phyloP scores from a whole-genome alignment of 164 flowering plant genomes.

The Vitis rotundifolia region DNA sequence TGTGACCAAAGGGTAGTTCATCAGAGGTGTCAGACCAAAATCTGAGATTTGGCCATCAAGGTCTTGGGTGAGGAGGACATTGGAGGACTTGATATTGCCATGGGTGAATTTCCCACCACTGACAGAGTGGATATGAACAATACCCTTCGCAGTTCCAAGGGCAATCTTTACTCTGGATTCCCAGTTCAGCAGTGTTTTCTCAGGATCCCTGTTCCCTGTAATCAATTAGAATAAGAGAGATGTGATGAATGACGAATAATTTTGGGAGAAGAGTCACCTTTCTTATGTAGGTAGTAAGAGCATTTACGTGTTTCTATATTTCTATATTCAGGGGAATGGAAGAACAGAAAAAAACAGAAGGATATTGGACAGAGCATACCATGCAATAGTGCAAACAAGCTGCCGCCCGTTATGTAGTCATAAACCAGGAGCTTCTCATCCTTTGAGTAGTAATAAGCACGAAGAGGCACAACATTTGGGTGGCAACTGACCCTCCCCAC shows the following conservation, averaged over 20 bases:
- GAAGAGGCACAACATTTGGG: slow-evolving; percentile 44
- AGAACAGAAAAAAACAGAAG: not conserved
- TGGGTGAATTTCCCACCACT: slow-evolving; percentile 39
- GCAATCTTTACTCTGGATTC: slow-evolving; percentile 41
- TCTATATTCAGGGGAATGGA: not conserved
- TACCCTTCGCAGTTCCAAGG: slow-evolving; percentile 49
- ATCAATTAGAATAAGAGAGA: not conserved
- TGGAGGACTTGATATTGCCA: slow-evolving; percentile 60
- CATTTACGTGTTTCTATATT: too few species aligned
- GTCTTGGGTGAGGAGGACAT: slow-evolving; percentile 40
- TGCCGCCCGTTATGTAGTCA: slow-evolving; percentile 42
- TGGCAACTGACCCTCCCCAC: slow-evolving; percentile 48
- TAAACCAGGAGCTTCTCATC: slow-evolving; percentile 59
- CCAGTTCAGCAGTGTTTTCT: slow-evolving; percentile 43
- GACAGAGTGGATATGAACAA: slow-evolving; percentile 44
- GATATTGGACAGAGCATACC: slow-evolving; percentile 26
- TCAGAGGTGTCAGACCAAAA: slow-evolving; percentile 39
- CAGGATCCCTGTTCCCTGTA: slow-evolving; percentile 31
- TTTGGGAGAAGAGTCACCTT: too few species aligned
- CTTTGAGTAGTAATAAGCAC: slow-evolving; percentile 56
- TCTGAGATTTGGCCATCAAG: slow-evolving; percentile 43
- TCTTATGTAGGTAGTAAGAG: too few species aligned
- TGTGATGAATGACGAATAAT: not conserved
- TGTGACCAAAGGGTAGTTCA: slow-evolving; percentile 30
- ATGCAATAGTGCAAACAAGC: slow-evolving; percentile 43